Evolutionary conservation across 1,284 basidiomycete genomes (phyloP), one percentile per base, ranked within the genome.

Genomic region (Entoloma clypeatum): DNA sequence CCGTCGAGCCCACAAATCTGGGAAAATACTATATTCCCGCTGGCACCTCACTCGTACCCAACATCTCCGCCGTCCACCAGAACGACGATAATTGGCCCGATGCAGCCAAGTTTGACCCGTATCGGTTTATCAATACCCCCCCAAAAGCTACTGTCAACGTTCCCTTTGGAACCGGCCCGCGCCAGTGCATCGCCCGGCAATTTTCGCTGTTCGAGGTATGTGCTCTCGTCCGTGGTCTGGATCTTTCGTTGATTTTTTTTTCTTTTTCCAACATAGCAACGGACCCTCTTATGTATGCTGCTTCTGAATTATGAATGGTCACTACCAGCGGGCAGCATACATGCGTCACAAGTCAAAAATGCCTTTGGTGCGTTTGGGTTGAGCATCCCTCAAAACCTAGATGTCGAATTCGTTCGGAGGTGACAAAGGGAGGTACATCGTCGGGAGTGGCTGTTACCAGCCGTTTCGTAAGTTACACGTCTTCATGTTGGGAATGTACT

Each of bases 141-240:
- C 37, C 36, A 11, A 41, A 43, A 24, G 37, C 40, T 5, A 39
- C 21, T n/a, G 44, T 46, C 36, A 47, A 53, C 24, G 49, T 54
- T 22, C 55, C 51, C 3, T 56, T 56, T 33, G 54, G 53, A 3
- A 53, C 45, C 1, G 55, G 53, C 13, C 53, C 55, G 4, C 47
- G 51, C 24, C 53, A 56, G 33, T 56, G 55, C 25, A 50, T 53
- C 13, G 55, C 55, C n/a, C 43, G 54, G 18, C 54, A 54, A 38
- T 54, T 55, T 27, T 55, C 44, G 26, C 41, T 47, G 41, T 50
- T 40, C 41, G 60, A 45, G 44, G 51, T 44, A 35, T 6, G 39
- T 39, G 8, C 29, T 24, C 11, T 8, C n/a, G 41, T 50, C 39
- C 41, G 60, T 44, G 44, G 51, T 44, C 31, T 6, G 39, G 36